Base-by-base conservation (phyloP, 2,329 filamentous ascomycete genomes). In the Xylaria sp. region DNA sequence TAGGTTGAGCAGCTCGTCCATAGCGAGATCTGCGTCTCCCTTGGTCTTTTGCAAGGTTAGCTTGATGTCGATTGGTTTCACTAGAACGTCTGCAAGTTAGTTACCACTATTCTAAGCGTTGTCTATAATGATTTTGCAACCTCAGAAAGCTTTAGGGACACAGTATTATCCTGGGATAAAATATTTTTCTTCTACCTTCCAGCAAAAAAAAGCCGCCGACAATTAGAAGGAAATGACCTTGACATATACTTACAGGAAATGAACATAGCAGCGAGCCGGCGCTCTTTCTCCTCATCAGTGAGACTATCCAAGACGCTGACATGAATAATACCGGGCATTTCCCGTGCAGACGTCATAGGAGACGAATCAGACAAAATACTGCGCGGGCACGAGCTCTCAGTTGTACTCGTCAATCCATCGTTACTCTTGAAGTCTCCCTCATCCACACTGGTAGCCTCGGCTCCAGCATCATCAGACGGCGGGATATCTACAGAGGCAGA, bases 1-100 rank as follows among this genome's bases (percentile, higher is more conserved):
- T 13, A 92, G 82, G 67, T 90, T 96, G 31, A 97, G 83, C 11
- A 98, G 79, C 60, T 92, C 87, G 69, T 97, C 92, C 64, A 96
- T 87, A 1, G 92, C 87, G 13, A 82, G 81, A 60, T 88, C 85
- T 38, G 91, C 85, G 66, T 92, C 86, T 0, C 88, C 86, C 10
- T 85, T 81, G 29, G 82, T 85, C 70, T 91, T 91, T 66, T 85
- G 86, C 52, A 97, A 76, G 0, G 87, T 85, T 64, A 88, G 84
- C 41, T 80, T 79, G 27, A 96, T 82, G 41, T 91, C 88, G 48
- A 87, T 85, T 0, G 79, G 78, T 47, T 87, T 88, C 41, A 93
- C 46, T 49, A 23, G 21, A 23, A 49, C 6, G 9, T 19, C 35
- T 13, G 8, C n/a, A 13, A 1, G 19, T 49, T 35, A 49, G 46